These are phyloP conservation scores for Heracleum sosnowskyi DNA, from an alignment of 129 eudicot species.

Conservation along the genomic window DNA sequence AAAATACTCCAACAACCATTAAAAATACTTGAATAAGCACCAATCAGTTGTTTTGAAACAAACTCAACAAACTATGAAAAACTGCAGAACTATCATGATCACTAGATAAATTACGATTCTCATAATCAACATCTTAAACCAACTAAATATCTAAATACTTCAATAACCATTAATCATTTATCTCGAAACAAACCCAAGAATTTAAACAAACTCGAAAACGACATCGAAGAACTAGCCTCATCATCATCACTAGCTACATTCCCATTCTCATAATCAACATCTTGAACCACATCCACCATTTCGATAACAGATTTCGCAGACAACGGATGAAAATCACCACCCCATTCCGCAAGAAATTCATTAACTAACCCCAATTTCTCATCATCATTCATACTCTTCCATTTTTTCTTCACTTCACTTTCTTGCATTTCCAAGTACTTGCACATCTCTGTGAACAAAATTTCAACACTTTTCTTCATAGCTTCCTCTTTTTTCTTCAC, in stretches of 20 bases:
- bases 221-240: not conserved
- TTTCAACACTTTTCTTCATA: conserved; percentile 41
- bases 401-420: conserved; percentile 46
- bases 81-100: conserved; percentile 8
- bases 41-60: conserved; percentile 18
- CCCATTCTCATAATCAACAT: not conserved
- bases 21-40: not conserved
- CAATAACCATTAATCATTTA: too few species aligned
- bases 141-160: conserved; percentile 35
- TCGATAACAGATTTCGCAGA: conserved; percentile 61
- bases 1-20: too few species aligned
- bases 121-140: not conserved
- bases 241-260: not conserved
- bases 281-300: conserved; percentile 46
- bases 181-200: too few species aligned
- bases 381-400: conserved; percentile 49
- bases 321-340: conserved; percentile 61
- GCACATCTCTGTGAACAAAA: conserved; percentile 47
- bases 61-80: conserved; percentile 36
- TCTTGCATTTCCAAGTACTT: conserved; percentile 29
- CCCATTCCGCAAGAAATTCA: conserved; percentile 63
- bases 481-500: conserved; percentile 54
- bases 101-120: not conserved
- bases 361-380: conserved; percentile 47
- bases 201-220: too few species aligned